Evolutionary conservation across 768 basidiomycete genomes (phyloP).

Genomic region (Lyophyllum shimeji): DNA sequence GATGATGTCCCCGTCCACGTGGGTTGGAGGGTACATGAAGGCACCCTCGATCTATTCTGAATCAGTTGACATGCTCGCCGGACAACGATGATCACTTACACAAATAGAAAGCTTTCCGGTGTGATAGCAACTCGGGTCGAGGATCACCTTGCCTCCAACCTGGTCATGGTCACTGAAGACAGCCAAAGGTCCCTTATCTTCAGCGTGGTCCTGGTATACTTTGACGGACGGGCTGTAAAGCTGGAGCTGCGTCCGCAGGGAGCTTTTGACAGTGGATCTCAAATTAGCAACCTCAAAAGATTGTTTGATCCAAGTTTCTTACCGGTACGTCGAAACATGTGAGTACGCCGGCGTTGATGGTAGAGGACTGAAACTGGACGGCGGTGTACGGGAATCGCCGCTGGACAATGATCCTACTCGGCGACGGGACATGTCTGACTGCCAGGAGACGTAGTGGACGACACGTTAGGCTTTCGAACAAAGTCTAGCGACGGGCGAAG

Average conservation of each 20-base stretch:
- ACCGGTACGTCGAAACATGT: constrained; percentile 54
- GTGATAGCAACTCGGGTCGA: constrained; percentile 51
- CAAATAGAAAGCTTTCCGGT: constrained; percentile 59
- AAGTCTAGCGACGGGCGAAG: neutral
- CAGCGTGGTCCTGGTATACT: constrained; percentile 31
- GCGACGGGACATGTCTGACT: constrained; percentile 24
- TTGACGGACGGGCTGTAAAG: constrained; percentile 64
- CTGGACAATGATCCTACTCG: constrained; percentile 27
- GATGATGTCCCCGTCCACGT: constrained; percentile 22
- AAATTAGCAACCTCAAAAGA: neutral
- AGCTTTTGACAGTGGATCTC: constrained; percentile 29
- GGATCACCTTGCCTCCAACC: constrained; percentile 57
- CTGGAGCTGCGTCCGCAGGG: constrained; percentile 57
- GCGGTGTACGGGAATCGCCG: constrained; percentile 21
- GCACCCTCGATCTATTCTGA: constrained; percentile 57
- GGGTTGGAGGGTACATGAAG: constrained; percentile 43
- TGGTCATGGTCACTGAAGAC: constrained; percentile 64
- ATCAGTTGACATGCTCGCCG: neutral
- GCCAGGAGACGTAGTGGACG: neutral
- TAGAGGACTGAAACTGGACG: constrained; percentile 34
- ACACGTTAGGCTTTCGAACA: neutral
- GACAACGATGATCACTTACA: constrained; percentile 34
- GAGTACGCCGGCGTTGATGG: constrained; percentile 29
- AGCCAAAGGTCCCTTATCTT: constrained; percentile 35
- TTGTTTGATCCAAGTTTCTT: neutral